phyloP scores from a whole-genome alignment of 2,329 filamentous ascomycete genomes.

The Colletotrichum chrysophilum region DNA sequence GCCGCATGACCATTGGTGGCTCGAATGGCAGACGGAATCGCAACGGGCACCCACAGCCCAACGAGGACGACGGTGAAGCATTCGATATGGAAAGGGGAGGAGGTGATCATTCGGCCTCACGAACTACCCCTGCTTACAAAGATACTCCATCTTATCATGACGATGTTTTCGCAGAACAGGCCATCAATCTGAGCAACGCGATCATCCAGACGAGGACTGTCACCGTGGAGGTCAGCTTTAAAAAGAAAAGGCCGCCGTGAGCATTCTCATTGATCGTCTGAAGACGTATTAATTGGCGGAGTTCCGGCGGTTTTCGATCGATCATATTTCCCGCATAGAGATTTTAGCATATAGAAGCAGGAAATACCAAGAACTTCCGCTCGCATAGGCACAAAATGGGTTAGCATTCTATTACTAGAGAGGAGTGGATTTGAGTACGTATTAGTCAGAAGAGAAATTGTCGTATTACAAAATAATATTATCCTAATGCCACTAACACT shows the following conservation, averaged over 20 bases:
- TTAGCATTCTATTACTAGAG: too few species aligned
- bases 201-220: constrained; percentile 8
- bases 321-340: too few species aligned
- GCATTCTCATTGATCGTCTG: too few species aligned
- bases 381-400: fast-evolving
- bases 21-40: neutral
- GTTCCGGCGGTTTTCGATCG: too few species aligned
- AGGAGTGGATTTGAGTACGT: neutral
- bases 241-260: neutral
- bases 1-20: neutral
- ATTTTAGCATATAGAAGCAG: neutral
- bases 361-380: neutral
- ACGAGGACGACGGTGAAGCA: neutral
- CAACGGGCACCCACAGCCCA: neutral
- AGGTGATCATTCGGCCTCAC: neutral
- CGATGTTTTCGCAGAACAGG: neutral
- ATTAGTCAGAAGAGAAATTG: neutral
- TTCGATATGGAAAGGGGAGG: neutral
- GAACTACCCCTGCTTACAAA: neutral
- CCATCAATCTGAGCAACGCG: neutral
- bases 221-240: neutral
- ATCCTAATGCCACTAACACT: neutral
- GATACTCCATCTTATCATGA: neutral
- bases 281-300: neutral
- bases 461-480: neutral